Percentiles rank a stretch among this genome's conserved stretches.
Conservation (phyloP, 306 rosid species). For the Astragalus glycyphyllos region DNA sequence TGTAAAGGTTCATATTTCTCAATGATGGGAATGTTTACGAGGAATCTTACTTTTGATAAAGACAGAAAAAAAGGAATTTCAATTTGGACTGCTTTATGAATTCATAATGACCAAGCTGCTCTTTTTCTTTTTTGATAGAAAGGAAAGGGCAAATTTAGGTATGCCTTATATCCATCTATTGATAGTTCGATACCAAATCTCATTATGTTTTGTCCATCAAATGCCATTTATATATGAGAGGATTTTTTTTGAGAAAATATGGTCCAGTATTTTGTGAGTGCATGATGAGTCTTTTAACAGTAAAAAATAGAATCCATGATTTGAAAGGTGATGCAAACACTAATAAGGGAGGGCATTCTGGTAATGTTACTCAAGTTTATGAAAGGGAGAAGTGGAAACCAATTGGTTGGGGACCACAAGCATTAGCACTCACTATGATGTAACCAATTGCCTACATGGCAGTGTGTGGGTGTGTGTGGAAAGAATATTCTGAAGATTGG, state of each 20-base stretch:
- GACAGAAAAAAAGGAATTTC: conserved; percentile 12
- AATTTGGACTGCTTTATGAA: conserved; percentile 23
- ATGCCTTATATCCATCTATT: conserved; percentile 25
- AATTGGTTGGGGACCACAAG: no score
- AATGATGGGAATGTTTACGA: not conserved
- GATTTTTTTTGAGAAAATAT: conserved; percentile 2
- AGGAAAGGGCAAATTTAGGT: not conserved
- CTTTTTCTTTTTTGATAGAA: not conserved
- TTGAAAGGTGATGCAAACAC: conserved; percentile 21
- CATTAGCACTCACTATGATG: no score
- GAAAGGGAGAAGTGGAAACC: no score
- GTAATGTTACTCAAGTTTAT: no score
- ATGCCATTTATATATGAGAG: conserved; percentile 13
- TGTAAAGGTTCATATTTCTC: conserved; percentile 8
- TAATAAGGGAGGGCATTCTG: no score
- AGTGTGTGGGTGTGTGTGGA: no score
- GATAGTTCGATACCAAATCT: conserved; percentile 14
- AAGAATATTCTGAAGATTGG: no score
- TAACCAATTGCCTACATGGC: no score
- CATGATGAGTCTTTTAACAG: conserved; percentile 23
- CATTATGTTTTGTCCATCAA: not conserved
- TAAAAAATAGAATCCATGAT: conserved; percentile 12
- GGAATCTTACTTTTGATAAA: not conserved
- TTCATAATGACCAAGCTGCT: not conserved
- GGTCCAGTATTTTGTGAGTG: not conserved